Percentiles rank a stretch among this genome's conserved stretches.
Evolutionary conservation across 169 alveolate genomes (phyloP).

Genomic region (Plasmodium ovale): DNA sequence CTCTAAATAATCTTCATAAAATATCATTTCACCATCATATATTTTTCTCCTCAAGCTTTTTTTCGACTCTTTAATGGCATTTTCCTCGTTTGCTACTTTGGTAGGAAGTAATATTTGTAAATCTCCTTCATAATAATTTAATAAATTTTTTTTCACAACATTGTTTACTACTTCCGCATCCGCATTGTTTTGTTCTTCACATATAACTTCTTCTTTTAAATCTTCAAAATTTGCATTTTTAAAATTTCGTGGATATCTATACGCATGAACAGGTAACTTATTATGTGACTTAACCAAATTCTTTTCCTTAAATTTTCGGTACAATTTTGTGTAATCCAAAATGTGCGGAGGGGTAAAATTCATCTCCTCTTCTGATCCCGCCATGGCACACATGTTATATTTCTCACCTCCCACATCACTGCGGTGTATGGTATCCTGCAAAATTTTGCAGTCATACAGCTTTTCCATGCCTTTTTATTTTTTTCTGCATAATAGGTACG

Average conservation of each 20-base stretch:
- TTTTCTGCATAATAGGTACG: too few species aligned
- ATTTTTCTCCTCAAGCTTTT: conserved; percentile 78
- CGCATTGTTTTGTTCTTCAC: conserved; percentile 13
- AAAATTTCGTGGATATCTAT: conserved; percentile 25
- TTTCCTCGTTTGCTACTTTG: background rate
- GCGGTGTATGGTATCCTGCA: background rate
- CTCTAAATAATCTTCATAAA: conserved; percentile 69
- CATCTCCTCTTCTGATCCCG: background rate
- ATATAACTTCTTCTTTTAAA: conserved; percentile 50
- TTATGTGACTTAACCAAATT: conserved; percentile 12
- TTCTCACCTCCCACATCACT: background rate
- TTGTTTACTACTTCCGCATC: background rate
- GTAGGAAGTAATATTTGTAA: conserved; percentile 23
- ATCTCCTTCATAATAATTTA: conserved; percentile 31
- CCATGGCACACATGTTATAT: background rate
- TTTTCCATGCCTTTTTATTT: conserved; percentile 16
- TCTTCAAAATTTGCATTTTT: conserved; percentile 44
- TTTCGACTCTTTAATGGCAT: conserved; percentile 1
- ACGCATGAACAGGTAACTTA: conserved; percentile 61
- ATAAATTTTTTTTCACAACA: background rate
- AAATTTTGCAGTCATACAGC: conserved; percentile 44
- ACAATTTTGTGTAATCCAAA: conserved; percentile 34
- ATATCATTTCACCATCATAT: conserved; percentile 82
- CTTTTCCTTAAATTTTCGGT: conserved; percentile 61
- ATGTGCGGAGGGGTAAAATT: conserved; percentile 6